phyloP scores from a whole-genome alignment of 176 grass and related monocot genomes.

The Oryza australiensis region DNA sequence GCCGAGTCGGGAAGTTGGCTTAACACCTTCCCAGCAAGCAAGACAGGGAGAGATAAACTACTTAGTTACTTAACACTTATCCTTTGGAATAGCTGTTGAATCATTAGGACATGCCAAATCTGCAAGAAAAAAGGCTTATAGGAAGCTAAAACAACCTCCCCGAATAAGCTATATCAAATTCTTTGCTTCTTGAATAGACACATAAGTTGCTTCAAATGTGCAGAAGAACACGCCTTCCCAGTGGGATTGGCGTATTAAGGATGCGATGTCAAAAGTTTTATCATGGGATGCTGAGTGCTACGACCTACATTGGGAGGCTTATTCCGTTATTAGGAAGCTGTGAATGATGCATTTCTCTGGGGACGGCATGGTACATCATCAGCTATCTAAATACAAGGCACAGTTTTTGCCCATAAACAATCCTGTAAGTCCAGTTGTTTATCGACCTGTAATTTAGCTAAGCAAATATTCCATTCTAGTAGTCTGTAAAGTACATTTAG shows the following conservation, averaged over 20 bases:
- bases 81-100: slow-evolving; percentile 2
- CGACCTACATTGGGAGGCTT: slow-evolving; percentile 49
- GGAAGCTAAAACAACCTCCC: background rate
- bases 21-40: too few species aligned
- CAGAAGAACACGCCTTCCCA: slow-evolving; percentile 39
- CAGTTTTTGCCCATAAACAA: background rate
- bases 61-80: background rate
- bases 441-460: background rate
- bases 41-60: too few species aligned
- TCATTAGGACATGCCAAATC: background rate
- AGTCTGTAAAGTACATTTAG: background rate
- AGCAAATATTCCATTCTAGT: background rate
- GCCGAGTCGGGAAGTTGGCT: too few species aligned
- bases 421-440: background rate
- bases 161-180: background rate
- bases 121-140: background rate
- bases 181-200: slow-evolving; percentile 15
- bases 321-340: slow-evolving; percentile 45
- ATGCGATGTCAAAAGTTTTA: slow-evolving; percentile 51
- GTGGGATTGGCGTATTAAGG: slow-evolving; percentile 43
- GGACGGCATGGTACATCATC: background rate
- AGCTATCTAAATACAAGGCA: slow-evolving; percentile 6
- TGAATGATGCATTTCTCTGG: slow-evolving; percentile 16
- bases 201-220: slow-evolving; percentile 19
- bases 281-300: slow-evolving; percentile 51